phyloP scores from a whole-genome alignment of 106 monocot species.

The Amphibolis antarctica region DNA sequence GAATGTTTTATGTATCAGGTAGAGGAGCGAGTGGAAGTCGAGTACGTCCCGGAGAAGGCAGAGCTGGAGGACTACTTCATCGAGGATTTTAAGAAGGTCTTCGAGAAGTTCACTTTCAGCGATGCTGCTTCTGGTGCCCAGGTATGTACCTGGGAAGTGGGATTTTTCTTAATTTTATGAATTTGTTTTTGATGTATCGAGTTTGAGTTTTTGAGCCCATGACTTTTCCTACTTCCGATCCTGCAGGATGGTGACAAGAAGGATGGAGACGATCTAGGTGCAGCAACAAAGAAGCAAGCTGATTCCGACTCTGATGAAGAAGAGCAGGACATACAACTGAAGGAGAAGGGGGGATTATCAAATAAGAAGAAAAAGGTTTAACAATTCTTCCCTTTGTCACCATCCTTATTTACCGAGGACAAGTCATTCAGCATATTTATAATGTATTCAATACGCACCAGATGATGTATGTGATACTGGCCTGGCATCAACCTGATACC shows the following conservation, averaged over 20 bases:
- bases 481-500: too few species aligned
- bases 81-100: constrained; percentile 69
- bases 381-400: too few species aligned
- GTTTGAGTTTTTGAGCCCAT: not conserved
- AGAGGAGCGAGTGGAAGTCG: constrained; percentile 57
- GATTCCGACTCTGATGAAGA: constrained; percentile 89
- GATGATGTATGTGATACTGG: too few species aligned
- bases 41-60: constrained; percentile 82
- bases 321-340: constrained; percentile 51
- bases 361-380: constrained; percentile 97
- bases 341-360: constrained; percentile 68
- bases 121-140: constrained; percentile 36
- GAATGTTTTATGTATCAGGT: constrained; percentile 18
- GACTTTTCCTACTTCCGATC: not conserved
- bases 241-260: constrained; percentile 54
- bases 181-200: not conserved
- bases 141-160: constrained; percentile 17
- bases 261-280: constrained; percentile 43
- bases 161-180: not conserved
- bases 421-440: too few species aligned
- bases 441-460: too few species aligned
- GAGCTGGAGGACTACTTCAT: constrained; percentile 51
- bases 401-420: too few species aligned
- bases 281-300: constrained; percentile 37
- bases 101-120: constrained; percentile 70